A percentile compares a stretch with the other conserved stretches of the same genome.
Conservation (phyloP, 371 early-diverging fungal species). For the Coemansia sp. region DNA sequence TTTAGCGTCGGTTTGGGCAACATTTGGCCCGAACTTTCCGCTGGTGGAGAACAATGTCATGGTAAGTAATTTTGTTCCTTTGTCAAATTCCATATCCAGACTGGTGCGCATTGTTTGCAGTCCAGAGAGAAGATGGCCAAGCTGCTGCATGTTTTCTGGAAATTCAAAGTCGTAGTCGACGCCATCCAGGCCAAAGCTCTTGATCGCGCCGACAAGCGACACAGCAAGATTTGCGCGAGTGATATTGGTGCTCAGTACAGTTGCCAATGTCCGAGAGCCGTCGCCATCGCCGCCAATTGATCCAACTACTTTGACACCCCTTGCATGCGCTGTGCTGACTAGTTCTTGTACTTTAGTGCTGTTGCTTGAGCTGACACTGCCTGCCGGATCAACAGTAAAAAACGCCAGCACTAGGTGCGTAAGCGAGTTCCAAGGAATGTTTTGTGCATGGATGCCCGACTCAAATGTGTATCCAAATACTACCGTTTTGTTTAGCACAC, state of each 20-base stretch:
- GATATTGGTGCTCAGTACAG: conserved; percentile 8
- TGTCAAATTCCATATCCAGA: conserved; percentile 57
- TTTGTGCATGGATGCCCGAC: conserved; percentile 3
- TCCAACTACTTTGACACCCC: conserved; percentile 60
- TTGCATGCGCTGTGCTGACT: conserved; percentile 52
- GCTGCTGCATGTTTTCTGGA: conserved; percentile 54
- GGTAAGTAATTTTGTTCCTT: conserved; percentile 56
- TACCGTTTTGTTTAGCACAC: conserved; percentile 27
- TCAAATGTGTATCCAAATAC: conserved; percentile 67
- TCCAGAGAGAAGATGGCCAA: conserved; percentile 35
- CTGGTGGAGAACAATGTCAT: conserved; percentile 66
- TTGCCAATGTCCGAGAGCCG: conserved; percentile 62
- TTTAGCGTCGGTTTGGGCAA: conserved; percentile 57
- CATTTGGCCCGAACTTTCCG: conserved; percentile 56
- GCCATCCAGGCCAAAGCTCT: conserved; percentile 49
- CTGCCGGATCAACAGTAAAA: conserved; percentile 14
- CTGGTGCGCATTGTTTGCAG: conserved; percentile 63
- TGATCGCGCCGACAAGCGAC: conserved; percentile 54
- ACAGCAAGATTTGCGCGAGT: conserved; percentile 12
- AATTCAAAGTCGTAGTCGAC: conserved; percentile 48
- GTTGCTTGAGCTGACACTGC: conserved; percentile 10
- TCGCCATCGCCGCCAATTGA: conserved; percentile 79
- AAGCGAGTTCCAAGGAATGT: conserved; percentile 35
- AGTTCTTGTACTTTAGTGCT: conserved; percentile 10
- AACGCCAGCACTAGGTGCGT: conserved; percentile 44